Evolutionary conservation across 2,329 filamentous ascomycete genomes (phyloP), one percentile per base, ranked within the genome.

Genomic region (Clarireedia paspali): DNA sequence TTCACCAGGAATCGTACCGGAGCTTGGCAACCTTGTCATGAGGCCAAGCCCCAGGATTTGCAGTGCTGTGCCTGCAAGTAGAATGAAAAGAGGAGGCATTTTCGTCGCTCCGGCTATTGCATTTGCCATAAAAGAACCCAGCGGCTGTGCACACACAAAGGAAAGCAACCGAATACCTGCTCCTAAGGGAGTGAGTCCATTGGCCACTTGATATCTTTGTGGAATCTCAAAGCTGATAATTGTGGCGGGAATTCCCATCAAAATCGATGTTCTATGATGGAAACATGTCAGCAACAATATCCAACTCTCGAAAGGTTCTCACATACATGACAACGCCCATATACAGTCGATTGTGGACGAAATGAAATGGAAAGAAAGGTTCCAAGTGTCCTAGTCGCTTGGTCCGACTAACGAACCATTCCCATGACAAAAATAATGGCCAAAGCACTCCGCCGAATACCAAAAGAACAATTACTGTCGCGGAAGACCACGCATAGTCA

Each of bases 201-300:
- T 49, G 46, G 57, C 54, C n/a, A 55, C 55, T 47, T 62, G 60
- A 7, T 50, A 46, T 2, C 56, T 47, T 44, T 60, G 60, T 3
- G 60, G 60, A 7, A 62, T 53, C 14, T 57, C 55, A 20, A 62
- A 53, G 2, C 60, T 50, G 30, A 62, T 50, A 3, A 54, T 52
- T 1, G 55, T 49, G 23, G 58, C 59, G 17, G 60, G 58, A 17
- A 62, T 57, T 1, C 60, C 60, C 15, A 52, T 49, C n/a, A 60
- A 52, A 45, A 62, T 59, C 6, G 58, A 56, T 12, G 49, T 40
- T 10, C 49, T 51, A 42, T 17, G 3, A 34, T 12, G 30, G 39
- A 42, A 42, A 42, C 14, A 6, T 20, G 39, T 42, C 39, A 42
- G 39, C n/a, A 42, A 20, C 15, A 14, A 42, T n/a, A 5, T 42